Conservation (phyloP, 208 protist genomes). For the Trypanosoma boissoni region DNA sequence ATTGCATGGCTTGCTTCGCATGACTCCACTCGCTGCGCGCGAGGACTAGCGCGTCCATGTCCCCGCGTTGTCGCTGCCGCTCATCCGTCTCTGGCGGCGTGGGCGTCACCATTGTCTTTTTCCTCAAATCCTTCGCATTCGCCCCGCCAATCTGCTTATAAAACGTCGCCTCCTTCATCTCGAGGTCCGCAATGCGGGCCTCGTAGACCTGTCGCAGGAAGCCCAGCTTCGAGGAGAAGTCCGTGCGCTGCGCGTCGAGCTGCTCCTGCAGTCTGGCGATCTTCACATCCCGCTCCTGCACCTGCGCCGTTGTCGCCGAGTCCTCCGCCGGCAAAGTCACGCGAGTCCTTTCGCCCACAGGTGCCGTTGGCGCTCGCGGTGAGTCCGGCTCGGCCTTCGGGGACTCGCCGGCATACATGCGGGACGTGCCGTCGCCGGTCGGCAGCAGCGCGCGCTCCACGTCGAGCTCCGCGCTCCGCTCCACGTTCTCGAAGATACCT, state of each 20-base stretch:
- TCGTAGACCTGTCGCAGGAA: conserved; percentile 92
- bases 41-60: conserved; percentile 40
- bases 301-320: conserved; percentile 35
- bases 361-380: background rate
- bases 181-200: conserved; percentile 84
- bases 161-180: conserved; percentile 68
- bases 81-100: conserved; percentile 22
- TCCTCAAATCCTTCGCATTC: too few relatives aligned
- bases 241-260: conserved; percentile 70
- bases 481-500: conserved; percentile 8
- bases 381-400: background rate
- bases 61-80: conserved; percentile 20
- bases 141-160: conserved; percentile 6
- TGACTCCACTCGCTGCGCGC: conserved; percentile 47
- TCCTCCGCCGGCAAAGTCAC: conserved; percentile 18
- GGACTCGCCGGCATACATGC: background rate
- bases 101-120: too few relatives aligned
- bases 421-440: conserved; percentile 31
- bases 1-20: conserved; percentile 29
- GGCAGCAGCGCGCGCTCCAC: conserved; percentile 59
- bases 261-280: conserved; percentile 69
- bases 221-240: conserved; percentile 83
- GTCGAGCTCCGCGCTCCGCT: background rate
- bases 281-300: conserved; percentile 52
- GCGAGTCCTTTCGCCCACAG: conserved; percentile 1